Evolutionary conservation across 106 monocot species (phyloP), one percentile per base, ranked within the genome.

Genomic region (Chionographis japonica): DNA sequence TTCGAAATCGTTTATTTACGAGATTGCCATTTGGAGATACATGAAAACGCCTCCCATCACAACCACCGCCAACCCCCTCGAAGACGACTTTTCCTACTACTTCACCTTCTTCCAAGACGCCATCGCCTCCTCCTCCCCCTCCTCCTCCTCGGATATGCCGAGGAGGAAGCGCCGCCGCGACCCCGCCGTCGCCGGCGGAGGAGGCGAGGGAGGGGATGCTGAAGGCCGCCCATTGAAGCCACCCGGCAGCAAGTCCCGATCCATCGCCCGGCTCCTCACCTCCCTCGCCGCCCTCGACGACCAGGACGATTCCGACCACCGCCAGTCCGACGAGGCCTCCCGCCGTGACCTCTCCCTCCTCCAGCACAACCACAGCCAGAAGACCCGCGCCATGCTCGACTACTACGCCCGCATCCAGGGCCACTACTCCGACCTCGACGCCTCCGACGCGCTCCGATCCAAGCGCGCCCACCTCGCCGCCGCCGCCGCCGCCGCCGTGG

Each of bases 11-110:
- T 27, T 27, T 27, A 27, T 27, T 27, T 27, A 27, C 27, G 27
- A 27, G 27, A 27, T 27, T 27, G 27, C 27, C 27, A 27, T 27
- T 1, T 0, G 27, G 27, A 27, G 52, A 67, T 66, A 55, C 63
- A 77, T 82, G 82, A 77, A 69, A 77, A 69, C 61, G 5, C 73
- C 81, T 35, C 62, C 68, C 4, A 60, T 68, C 35, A 12, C 62
- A 65, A 4, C 14, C 36, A 12, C 5, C 63, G 38, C 10, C 35
- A 6, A 15, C 49, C 10, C 54, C 7, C 4, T 57, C 6, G 86
- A 74, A 14, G 80, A 84, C 81, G 88, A 88, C 19, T 88, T 58
- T 68, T 78, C 88, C 70, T 76, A 40, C 70, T 81, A 81, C 75
- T 78, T 54, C 19, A 60, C 86, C 43, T 77, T 74, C 75, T 81